Evolutionary conservation across 306 rosid species (phyloP).

Genomic region (Medicago lupulina): DNA sequence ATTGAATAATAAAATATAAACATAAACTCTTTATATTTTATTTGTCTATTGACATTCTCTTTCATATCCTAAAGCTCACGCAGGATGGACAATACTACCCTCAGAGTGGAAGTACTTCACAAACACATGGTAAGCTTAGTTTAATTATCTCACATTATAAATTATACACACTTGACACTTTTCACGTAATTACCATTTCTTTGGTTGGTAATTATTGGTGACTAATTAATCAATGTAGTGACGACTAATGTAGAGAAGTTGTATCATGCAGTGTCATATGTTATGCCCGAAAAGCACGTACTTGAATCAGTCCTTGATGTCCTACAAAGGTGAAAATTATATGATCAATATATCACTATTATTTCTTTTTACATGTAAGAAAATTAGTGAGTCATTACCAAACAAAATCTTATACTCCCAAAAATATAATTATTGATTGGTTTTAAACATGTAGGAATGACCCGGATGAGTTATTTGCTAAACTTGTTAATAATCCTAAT

Average conservation of each 20-base stretch:
- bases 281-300: not conserved
- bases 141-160: not conserved
- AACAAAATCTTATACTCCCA: too few relatives aligned
- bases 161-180: not conserved
- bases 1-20: too few relatives aligned
- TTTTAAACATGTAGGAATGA: slow-evolving; percentile 23
- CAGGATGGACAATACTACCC: not conserved
- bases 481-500: not conserved
- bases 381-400: not conserved
- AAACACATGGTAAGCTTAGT: not conserved
- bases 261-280: slow-evolving; percentile 22
- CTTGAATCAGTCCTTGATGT: slow-evolving; percentile 18
- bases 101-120: slow-evolving; percentile 10
- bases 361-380: too few relatives aligned
- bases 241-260: too few relatives aligned
- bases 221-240: too few relatives aligned
- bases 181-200: not conserved
- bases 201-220: too few relatives aligned
- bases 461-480: not conserved
- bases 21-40: too few relatives aligned
- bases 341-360: too few relatives aligned
- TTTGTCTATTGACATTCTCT: not conserved
- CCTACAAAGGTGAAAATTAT: slow-evolving; percentile 38
- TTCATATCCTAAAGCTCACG: not conserved
- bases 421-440: not conserved